These are phyloP conservation scores for Stemphylium lycopersici DNA, from an alignment of 2,329 filamentous ascomycete genomes.

Conservation along the genomic window DNA sequence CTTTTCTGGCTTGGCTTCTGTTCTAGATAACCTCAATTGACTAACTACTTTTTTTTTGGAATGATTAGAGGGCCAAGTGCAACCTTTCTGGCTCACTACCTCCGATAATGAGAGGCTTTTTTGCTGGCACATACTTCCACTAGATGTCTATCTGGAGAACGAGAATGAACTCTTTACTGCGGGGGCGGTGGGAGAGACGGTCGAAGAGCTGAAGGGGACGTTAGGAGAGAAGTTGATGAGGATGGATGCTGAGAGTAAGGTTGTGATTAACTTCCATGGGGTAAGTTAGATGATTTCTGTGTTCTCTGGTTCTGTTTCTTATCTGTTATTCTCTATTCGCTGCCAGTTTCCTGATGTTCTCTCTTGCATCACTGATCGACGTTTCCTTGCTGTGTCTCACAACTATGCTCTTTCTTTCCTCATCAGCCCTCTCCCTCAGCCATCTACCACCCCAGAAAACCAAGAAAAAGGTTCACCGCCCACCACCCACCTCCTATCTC, in stretches of 20 bases:
- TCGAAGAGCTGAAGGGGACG: slow-evolving; percentile 55
- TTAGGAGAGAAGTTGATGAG: slow-evolving; percentile 59
- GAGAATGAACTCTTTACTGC: slow-evolving; percentile 62
- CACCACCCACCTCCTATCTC: too few relatives aligned
- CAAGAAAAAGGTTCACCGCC: neutral
- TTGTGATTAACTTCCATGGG: slow-evolving; percentile 68
- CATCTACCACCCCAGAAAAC: too few relatives aligned
- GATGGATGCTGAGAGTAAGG: slow-evolving; percentile 56
- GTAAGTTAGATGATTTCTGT: slow-evolving; percentile 52
- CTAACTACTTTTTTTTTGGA: neutral
- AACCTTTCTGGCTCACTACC: slow-evolving; percentile 79
- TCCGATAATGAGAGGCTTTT: slow-evolving; percentile 79
- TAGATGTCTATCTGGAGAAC: slow-evolving; percentile 75
- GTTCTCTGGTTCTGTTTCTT: neutral
- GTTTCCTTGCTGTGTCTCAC: too few relatives aligned
- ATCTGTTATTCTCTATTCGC: neutral
- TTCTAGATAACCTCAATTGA: neutral
- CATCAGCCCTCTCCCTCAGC: neutral
- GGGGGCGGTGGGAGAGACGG: slow-evolving; percentile 47
- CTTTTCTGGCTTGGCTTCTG: neutral
- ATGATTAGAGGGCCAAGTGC: slow-evolving; percentile 77
- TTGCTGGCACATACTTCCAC: slow-evolving; percentile 87
- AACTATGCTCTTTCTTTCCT: neutral
- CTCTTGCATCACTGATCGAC: too few relatives aligned
- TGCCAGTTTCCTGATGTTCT: neutral